Base-by-base conservation (phyloP, 495 filamentous ascomycete species). In the Aspergillus taichungensis region DNA sequence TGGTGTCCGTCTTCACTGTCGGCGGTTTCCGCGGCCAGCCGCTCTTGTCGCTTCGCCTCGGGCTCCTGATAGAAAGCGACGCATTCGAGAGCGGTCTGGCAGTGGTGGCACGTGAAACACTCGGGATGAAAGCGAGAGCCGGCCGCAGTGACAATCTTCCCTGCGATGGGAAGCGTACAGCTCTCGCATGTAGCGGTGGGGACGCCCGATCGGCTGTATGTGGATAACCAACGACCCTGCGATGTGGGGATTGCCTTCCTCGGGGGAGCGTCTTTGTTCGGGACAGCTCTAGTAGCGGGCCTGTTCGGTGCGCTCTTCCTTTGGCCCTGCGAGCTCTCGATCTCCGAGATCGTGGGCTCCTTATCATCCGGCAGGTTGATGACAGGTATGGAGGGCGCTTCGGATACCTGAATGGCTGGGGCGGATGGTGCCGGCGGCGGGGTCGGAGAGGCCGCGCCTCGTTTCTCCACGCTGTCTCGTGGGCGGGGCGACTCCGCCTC, bases 11-110 rank as follows among this genome's bases (percentile, higher is more conserved):
- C 80, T 45, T 79, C 75, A 10, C 75, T 76, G 3, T 74, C 67
- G 28, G 68, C 63, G 4, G 82, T 76, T 14, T 62, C 60, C 10
- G 71, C 68, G 10, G 79, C 80, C 1, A 94, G 68, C 24, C 92
- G 80, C 37, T 83, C 83, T 0, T 62, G 64, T 13, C 87, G 80
- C 53, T 76, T 76, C 10, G 72, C 63, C 8, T 86, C 77, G 0
- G 94, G 92, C 57, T 99, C 92, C 3, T 88, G 86, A 48, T 90
- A 94, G 65, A 99, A 97, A 28, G 92, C 94, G 24, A 99, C 84
- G 43, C 88, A 88, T 67, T 97, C 94, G 36, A 99, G 85, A 2
- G 76, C 70, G 4, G 89, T 92, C 36, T 83, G 78, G 66, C 92
- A 99, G 48, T 88, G 76, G 65, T 85, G 84, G 66, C 92, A 99